phyloP scores from a whole-genome alignment of 2,329 filamentous ascomycete species.

The Pseudogymnoascus sp. region DNA sequence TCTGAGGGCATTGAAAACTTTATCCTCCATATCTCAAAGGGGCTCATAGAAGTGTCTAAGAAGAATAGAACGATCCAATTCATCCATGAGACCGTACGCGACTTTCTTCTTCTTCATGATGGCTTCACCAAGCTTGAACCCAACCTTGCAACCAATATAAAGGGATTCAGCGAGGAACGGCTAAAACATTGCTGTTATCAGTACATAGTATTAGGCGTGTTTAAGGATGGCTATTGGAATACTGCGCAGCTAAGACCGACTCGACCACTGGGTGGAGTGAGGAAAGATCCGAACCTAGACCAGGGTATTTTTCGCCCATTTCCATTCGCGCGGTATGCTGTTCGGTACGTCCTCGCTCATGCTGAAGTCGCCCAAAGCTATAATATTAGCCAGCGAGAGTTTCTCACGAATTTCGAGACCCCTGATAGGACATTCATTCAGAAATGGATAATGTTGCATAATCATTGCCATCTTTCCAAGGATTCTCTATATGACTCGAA shows the following conservation, averaged over 20 bases:
- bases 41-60: conserved; percentile 32
- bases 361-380: conserved; percentile 30
- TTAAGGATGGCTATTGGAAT: conserved; percentile 1
- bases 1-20: conserved; percentile 29
- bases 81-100: conserved; percentile 35
- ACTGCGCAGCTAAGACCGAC: conserved; percentile 16
- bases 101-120: conserved; percentile 28
- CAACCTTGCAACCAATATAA: not conserved
- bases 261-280: conserved; percentile 11
- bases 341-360: conserved; percentile 34
- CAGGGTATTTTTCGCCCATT: conserved; percentile 20
- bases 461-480: no score
- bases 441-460: not conserved
- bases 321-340: conserved; percentile 41
- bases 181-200: conserved; percentile 39
- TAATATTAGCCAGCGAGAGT: not conserved
- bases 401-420: not conserved
- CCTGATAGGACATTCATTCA: not conserved
- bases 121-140: not conserved
- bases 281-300: conserved; percentile 13
- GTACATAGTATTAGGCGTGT: conserved; percentile 32
- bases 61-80: conserved; percentile 34
- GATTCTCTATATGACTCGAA: no score
- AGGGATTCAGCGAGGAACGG: conserved; percentile 31
- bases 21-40: conserved; percentile 37